Percentiles rank a stretch among this genome's conserved stretches.
Evolutionary conservation across 805 yeast species (phyloP).

Genomic region (Candida insectorum): DNA sequence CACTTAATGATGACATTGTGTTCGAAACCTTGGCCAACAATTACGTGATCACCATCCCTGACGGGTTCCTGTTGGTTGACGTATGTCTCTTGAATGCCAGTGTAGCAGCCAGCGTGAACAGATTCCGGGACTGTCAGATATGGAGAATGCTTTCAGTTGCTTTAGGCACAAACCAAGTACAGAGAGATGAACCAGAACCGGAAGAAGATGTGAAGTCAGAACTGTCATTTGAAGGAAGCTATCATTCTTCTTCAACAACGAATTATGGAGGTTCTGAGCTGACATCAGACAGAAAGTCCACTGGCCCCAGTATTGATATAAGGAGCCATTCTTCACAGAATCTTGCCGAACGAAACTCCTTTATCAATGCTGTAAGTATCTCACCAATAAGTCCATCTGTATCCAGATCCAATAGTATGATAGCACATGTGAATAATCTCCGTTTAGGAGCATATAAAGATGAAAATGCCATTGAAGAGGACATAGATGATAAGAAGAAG

Average conservation of each 20-base stretch:
- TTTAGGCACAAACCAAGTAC: constrained; percentile 17
- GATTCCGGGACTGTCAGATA: constrained; percentile 55
- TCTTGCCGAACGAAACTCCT: constrained; percentile 18
- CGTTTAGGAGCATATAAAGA: constrained; percentile 4
- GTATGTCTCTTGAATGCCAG: constrained; percentile 58
- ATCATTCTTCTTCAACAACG: constrained; percentile 39
- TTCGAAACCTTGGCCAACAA: constrained; percentile 49
- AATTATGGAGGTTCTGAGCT: constrained; percentile 27
- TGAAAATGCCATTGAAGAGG: constrained; percentile 20
- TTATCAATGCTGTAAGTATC: constrained; percentile 11
- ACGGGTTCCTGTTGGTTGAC: constrained; percentile 48
- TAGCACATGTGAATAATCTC: constrained; percentile 9
- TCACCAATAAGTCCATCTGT: constrained; percentile 16
- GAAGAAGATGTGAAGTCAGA: constrained; percentile 20
- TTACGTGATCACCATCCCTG: constrained; percentile 46
- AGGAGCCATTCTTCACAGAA: constrained; percentile 18
- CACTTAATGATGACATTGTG: constrained; percentile 38
- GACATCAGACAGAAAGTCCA: constrained; percentile 9
- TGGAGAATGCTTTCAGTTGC: constrained; percentile 59
- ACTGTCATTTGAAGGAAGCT: constrained; percentile 37
- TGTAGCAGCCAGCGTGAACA: constrained; percentile 49
- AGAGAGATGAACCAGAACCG: constrained; percentile 1
- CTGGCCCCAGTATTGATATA: constrained; percentile 10
- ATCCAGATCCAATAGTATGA: constrained; percentile 12
- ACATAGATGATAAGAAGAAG: constrained; percentile 1